Evolutionary conservation across 768 basidiomycete genomes (phyloP).

Genomic region (Naganishia vaughanmartiniae): DNA sequence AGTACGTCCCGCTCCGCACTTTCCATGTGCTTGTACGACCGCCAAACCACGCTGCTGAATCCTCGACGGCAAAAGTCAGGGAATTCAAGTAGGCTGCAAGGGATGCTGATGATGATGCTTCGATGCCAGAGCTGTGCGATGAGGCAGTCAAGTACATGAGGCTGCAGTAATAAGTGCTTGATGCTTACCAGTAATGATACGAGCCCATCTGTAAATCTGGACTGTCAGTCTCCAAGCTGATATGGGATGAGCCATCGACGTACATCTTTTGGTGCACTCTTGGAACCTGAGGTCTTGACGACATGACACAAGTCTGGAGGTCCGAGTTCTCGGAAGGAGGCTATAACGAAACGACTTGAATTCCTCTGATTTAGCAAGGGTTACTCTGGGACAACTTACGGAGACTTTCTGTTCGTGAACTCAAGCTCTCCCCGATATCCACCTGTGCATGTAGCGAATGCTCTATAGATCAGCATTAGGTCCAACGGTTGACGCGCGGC

Average conservation of each 20-base stretch:
- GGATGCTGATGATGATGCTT: slow-evolving; percentile 95
- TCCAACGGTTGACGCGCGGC: not conserved
- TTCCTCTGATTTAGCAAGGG: not conserved
- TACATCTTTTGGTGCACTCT: slow-evolving; percentile 81
- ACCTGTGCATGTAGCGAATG: slow-evolving; percentile 51
- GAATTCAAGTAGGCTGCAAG: slow-evolving; percentile 98
- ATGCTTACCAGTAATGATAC: slow-evolving; percentile 69
- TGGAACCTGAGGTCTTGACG: slow-evolving; percentile 76
- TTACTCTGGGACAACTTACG: slow-evolving; percentile 59
- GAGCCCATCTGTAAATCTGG: slow-evolving; percentile 69
- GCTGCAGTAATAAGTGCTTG: not conserved
- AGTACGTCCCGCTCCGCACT: slow-evolving; percentile 88
- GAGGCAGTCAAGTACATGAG: slow-evolving; percentile 1
- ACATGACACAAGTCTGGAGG: slow-evolving; percentile 96
- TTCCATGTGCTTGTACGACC: slow-evolving; percentile 80
- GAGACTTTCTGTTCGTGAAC: slow-evolving; percentile 85
- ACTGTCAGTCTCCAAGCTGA: slow-evolving; percentile 2
- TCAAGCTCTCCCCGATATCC: slow-evolving; percentile 83
- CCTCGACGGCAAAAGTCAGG: slow-evolving; percentile 91
- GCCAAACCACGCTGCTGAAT: slow-evolving; percentile 81
- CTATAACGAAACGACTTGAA: slow-evolving; percentile 54
- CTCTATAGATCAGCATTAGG: not conserved
- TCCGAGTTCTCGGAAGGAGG: slow-evolving; percentile 92
- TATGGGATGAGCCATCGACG: slow-evolving; percentile 39
- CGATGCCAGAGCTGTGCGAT: slow-evolving; percentile 80